A percentile compares a stretch with the other conserved stretches of the same genome.
These are phyloP conservation scores for Emmonsiellopsis sp. DNA, from an alignment of 2,329 filamentous ascomycete genomes.

Conservation along the genomic window DNA sequence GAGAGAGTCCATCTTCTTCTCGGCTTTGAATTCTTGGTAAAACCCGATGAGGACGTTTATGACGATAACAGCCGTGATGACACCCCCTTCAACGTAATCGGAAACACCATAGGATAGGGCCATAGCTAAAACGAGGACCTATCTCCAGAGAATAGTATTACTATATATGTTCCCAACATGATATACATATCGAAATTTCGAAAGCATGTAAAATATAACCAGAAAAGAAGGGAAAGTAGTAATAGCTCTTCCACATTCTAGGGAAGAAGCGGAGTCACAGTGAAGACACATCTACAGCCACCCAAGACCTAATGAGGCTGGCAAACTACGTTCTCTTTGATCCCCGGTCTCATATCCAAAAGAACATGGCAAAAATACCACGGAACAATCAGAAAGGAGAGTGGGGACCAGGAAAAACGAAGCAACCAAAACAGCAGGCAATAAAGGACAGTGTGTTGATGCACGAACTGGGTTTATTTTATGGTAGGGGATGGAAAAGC, in stretches of 20 bases:
- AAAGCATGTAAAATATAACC: background rate
- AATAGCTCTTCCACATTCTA: background rate
- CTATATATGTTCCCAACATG: conserved; percentile 3
- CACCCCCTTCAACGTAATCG: conserved; percentile 50
- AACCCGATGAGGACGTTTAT: conserved; percentile 51
- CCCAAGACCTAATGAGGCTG: background rate
- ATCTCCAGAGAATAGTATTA: conserved; percentile 7
- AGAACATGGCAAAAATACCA: background rate
- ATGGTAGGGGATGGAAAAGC: background rate
- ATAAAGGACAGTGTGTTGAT: background rate
- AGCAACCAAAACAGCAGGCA: background rate
- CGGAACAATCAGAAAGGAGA: background rate
- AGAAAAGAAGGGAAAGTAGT: background rate
- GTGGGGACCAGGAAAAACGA: background rate
- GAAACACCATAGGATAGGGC: conserved; percentile 48
- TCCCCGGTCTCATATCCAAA: background rate
- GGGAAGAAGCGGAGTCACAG: no score
- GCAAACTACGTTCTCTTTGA: background rate
- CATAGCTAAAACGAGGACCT: conserved; percentile 70
- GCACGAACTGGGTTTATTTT: background rate
- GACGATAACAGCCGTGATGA: conserved; percentile 50
- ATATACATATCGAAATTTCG: background rate
- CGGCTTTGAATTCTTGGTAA: conserved; percentile 50
- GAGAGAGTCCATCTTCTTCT: conserved; percentile 51
- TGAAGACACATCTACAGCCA: background rate